These are phyloP conservation scores for Fusarium subglutinans DNA, from an alignment of 2,329 filamentous ascomycete species.

Conservation along the genomic window DNA sequence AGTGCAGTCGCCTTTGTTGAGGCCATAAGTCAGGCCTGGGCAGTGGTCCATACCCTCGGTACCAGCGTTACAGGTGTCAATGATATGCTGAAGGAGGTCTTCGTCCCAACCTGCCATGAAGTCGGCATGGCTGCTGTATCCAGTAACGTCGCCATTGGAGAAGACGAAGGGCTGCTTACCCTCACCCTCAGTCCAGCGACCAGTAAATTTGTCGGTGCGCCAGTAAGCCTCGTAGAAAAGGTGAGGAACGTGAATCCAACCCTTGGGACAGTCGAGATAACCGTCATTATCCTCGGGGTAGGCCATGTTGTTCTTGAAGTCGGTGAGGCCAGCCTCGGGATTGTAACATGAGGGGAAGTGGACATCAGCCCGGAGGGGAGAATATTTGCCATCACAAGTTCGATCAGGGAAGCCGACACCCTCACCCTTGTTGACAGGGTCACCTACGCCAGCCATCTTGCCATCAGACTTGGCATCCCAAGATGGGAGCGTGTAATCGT, in stretches of 20 bases:
- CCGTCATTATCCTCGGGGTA: constrained; percentile 65
- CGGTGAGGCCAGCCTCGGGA: constrained; percentile 65
- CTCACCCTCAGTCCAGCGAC: constrained; percentile 63
- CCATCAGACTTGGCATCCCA: constrained; percentile 67
- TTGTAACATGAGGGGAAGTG: constrained; percentile 82
- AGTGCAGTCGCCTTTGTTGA: constrained; percentile 63
- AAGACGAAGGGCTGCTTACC: constrained; percentile 73
- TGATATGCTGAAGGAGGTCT: constrained; percentile 70
- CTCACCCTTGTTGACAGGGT: constrained; percentile 62
- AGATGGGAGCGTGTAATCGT: constrained; percentile 57
- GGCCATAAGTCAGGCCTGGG: constrained; percentile 62
- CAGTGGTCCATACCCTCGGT: constrained; percentile 70
- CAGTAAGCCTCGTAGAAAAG: constrained; percentile 70
- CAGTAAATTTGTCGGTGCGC: constrained; percentile 63
- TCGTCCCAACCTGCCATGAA: constrained; percentile 80
- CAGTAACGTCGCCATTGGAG: constrained; percentile 74
- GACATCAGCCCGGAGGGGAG: constrained; percentile 71
- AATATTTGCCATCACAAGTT: constrained; percentile 71
- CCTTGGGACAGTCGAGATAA: constrained; percentile 63
- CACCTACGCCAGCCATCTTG: constrained; percentile 62
- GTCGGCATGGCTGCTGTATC: constrained; percentile 76
- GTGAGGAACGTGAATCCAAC: constrained; percentile 65
- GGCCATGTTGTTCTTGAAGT: constrained; percentile 72
- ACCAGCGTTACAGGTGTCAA: constrained; percentile 71
- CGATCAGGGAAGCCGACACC: constrained; percentile 75